These are phyloP conservation scores for Ogataea paradorogensis DNA, from an alignment of 805 yeast species.

Conservation along the genomic window DNA sequence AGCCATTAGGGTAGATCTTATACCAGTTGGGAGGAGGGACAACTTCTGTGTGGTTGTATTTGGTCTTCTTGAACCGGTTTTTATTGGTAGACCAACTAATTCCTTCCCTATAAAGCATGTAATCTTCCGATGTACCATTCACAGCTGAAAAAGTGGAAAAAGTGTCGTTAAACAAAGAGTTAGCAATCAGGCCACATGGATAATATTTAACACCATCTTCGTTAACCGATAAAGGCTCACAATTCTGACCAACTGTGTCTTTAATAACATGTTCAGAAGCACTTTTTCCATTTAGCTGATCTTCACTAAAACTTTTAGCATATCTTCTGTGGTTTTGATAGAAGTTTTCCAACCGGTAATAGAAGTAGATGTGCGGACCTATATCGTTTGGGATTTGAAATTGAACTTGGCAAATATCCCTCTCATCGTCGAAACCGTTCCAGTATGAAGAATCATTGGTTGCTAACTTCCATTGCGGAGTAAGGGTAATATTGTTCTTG, in stretches of 20 bases:
- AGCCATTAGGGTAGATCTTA: slow-evolving; percentile 68
- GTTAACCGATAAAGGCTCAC: slow-evolving; percentile 58
- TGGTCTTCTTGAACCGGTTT: slow-evolving; percentile 60
- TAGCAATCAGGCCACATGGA: slow-evolving; percentile 85
- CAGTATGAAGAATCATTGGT: slow-evolving; percentile 39
- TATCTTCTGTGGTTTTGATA: slow-evolving; percentile 93
- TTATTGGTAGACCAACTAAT: slow-evolving; percentile 75
- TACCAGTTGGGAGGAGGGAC: slow-evolving; percentile 87
- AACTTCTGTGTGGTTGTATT: slow-evolving; percentile 55
- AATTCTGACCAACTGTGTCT: slow-evolving; percentile 52
- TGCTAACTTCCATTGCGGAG: slow-evolving; percentile 65
- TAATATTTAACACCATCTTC: slow-evolving; percentile 53
- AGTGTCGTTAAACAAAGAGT: slow-evolving; percentile 76
- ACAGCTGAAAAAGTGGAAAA: slow-evolving; percentile 48
- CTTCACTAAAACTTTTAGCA: slow-evolving; percentile 79
- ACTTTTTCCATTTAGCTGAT: slow-evolving; percentile 76
- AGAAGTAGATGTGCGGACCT: slow-evolving; percentile 70
- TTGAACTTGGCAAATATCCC: slow-evolving; percentile 61
- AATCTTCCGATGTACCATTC: slow-evolving; percentile 41
- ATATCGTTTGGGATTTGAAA: slow-evolving; percentile 74
- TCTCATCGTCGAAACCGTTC: slow-evolving; percentile 43
- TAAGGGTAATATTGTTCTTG: slow-evolving; percentile 36
- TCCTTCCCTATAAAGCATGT: slow-evolving; percentile 45
- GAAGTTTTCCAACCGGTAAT: slow-evolving; percentile 82
- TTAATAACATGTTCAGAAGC: slow-evolving; percentile 50